Evolutionary conservation across 2,329 filamentous ascomycete species (phyloP), one percentile per base, ranked within the genome.

Genomic region (Aureobasidium sp.): DNA sequence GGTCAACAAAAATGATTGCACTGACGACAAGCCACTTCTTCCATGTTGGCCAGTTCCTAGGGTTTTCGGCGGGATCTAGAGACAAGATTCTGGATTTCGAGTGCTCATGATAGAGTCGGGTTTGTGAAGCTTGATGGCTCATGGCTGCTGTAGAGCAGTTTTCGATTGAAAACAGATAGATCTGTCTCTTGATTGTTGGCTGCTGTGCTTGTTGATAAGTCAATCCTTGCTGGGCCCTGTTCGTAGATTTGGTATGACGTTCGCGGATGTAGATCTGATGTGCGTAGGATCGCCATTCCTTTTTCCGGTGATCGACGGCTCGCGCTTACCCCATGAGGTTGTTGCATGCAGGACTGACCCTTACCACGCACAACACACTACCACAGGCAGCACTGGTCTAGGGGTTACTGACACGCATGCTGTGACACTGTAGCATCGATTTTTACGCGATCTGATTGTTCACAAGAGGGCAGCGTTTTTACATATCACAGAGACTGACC

Each of bases 21-120:
- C 69, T 69, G 5, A 74, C 67, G 68, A 74, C 72, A 7, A 71
- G 55, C 72, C 73, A 74, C 69, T 74, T 74, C 29, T 69, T 68
- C 36, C 65, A 58, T 42, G 53, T 45, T 2, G 69, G 58, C 73
- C 73, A 75, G 63, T 75, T 74, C 11, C 72, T 66, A 6, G 73
- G 73, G 52, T 75, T 70, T 25, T 73, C 67, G 41, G 65, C 62
- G 49, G 64, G 65, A 1, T 25, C 17, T 42, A 71, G 70, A 20
- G 62, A 48, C 14, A 68, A 59, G 49, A 82, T 34, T 2, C 34
- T 11, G 31, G 48, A 20, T 12, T 62, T 55, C 8, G 53, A 31
- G 12, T 44, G 49, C 25, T 62, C 60, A 42, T 57, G 20, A 12
- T 27, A 29, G 49, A 37, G 25, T 31, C 8, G 39, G 9, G 27